Base-by-base conservation (phyloP, 2,329 filamentous ascomycete genomes). In the Cordyceps javanica region DNA sequence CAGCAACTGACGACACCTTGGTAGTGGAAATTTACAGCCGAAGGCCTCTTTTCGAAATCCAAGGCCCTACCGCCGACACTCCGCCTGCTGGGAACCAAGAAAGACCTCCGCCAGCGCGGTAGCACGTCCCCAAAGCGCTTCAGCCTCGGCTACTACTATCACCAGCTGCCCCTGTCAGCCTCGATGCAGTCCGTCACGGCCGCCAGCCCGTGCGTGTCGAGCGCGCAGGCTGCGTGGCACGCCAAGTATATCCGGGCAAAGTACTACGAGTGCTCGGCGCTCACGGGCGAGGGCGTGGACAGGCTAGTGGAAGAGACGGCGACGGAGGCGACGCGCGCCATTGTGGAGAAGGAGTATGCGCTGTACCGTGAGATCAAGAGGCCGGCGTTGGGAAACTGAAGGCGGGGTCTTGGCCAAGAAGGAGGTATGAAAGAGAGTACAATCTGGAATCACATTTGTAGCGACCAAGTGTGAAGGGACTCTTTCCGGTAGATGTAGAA, bases 221-320 rank as follows among this genome's bases (percentile, higher is more conserved):
- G 45, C 54, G 54, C 45, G 26, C 54, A 74, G 72, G 71, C 66
- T 1, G 56, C 46, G 9, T 72, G 67, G 62, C 68, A 72, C 38
- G 71, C 72, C 0, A 58, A 58, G 10, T 64, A 67, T 0, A 68
- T 73, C 25, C 64, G 66, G 2, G 69, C 67, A 0, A 54, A 57
- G 6, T 74, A 73, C 42, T 30, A 65, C 10, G 72, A 74, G 57
- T 73, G 70, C 55, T 74, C 72, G 5, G 70, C 72, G 48, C 60
- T 64, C 11, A 72, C 68, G 7, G 70, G 72, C 1, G 66, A 74
- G 23, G 71, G 70, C 5, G 61, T 73, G 55, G 64, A 68, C 13
- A 60, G 58, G 4, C 42, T 73, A 2, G 60, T 74, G 3, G 66
- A 70, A 11, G 63, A 65, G 1, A 61, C 64, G 26, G 66, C 46